Evolutionary conservation across 2,329 filamentous ascomycete species (phyloP), one percentile per base, ranked within the genome.

Genomic region (Ascochyta koolunga): DNA sequence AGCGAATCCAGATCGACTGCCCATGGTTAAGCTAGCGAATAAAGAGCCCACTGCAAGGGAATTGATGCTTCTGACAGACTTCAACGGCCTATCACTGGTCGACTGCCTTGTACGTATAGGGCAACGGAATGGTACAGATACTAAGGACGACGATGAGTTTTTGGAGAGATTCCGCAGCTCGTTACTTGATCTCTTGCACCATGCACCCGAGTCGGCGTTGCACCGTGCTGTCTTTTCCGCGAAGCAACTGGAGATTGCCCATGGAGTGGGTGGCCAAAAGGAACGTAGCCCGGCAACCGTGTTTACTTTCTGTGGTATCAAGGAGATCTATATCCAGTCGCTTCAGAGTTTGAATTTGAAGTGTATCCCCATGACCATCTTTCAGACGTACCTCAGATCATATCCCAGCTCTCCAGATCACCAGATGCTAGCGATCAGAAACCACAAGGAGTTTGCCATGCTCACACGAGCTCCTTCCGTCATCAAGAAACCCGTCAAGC

Each of bases 361-460:
- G 72, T 72, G 74, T 15, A 72, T 76, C 1, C 78, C 79, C 0
- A 59, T 79, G 13, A 76, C 73, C 10, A 80, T 81, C 67, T 79
- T 81, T 69, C 63, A 75, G 60, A 70, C 73, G 21, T 74, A 75
- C 3, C 74, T 81, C 52, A 72, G 77, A 21, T 75, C 75, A 24
- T 78, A 78, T 51, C 68, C 70, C 15, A 74, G 75, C 25, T 79
- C 77, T 35, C 76, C 76, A 1, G 78, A 81, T 58, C 78, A 80
- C 49, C 72, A 72, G 13, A 71, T 78, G 10, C 65, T 82, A 3
- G 74, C 73, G 4, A 74, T 74, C 13, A 73, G 76, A 36, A 79
- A 80, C 42, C 77, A 80, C 52, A 73, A 75, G 35, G 77, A 80
- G 27, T 81, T 82, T 52, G 72, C 71, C 41, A 69, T 74, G 6